Evolutionary conservation across 345 rosid species (phyloP).

Genomic region (Eucalyptus tenuipes): DNA sequence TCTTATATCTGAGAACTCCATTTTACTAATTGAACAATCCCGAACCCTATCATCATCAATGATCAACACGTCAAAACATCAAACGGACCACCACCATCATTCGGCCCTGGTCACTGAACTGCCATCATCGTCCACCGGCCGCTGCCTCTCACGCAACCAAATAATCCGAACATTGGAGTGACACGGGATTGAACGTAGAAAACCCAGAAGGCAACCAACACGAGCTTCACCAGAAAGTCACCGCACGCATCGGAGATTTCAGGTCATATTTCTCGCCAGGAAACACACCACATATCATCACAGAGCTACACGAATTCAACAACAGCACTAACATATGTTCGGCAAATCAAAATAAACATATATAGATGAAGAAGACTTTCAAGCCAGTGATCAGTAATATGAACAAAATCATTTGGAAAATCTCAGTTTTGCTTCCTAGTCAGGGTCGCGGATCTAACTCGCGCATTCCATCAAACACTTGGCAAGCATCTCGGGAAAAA

Average conservation of each 20-base stretch:
- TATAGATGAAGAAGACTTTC: not conserved
- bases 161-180: not conserved
- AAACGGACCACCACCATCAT: not conserved
- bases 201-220: no score
- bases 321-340: rapidly evolving
- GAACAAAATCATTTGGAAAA: not conserved
- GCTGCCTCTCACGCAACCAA: not conserved
- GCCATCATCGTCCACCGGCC: not conserved
- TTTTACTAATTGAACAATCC: not conserved
- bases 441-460: not conserved
- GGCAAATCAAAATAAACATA: not conserved
- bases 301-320: not conserved
- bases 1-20: not conserved
- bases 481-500: not conserved
- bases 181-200: no score
- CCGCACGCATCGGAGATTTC: not conserved
- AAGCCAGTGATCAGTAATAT: not conserved
- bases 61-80: not conserved
- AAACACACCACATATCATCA: not conserved
- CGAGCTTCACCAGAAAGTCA: no score
- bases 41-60: not conserved
- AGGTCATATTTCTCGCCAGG: not conserved
- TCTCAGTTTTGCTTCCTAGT: not conserved
- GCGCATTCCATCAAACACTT: not conserved
- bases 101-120: not conserved